Evolutionary conservation across 352 stramenopile genomes (phyloP), one percentile per base, ranked within the genome.

Genomic region (Pythium oligandrum): DNA sequence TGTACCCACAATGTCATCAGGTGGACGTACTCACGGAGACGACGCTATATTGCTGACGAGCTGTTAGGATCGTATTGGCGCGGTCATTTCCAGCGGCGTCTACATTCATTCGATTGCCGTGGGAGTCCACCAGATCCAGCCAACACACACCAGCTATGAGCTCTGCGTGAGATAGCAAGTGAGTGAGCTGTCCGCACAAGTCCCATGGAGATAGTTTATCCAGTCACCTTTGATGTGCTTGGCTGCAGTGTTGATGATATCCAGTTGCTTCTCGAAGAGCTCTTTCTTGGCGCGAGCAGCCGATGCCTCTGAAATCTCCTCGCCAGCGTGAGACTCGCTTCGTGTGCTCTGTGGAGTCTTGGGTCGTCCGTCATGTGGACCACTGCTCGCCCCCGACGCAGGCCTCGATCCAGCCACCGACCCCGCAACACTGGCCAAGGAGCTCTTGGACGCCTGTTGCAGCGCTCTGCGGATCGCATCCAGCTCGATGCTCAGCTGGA

Each of bases 401-500:
- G 60, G 60, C 8, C 58, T 39, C 26, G 58, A 65, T 11, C 31
- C 46, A 34, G 51, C n/a, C 4, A 32, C 30, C 35, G 54, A 50
- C 32, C 26, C 26, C 12, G 44, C 2, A 26, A 38, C 35, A 36
- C 11, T 65, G 33, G 44, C 44, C 38, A 10, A 34, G 35, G n/a
- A 54, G 12, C 32, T 51, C 50, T 26, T 26, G 17, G 17, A 26
- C 17, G 17, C 17, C 17, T 51, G 47, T 37, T 55, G 40, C 35
- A 77, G 52, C 4, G 66, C 42, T n/a, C 61, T 58, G 8, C 70
- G 74, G 37, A 87, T 60, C 12, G 79, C 75, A 52, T 90, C 77
- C 30, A 90, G 50, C 54, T 92, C 82, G 52, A 90, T 87, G 37
- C 70, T 73, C 36, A 90, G 50, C 62, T 92, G 81, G 43, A 92